Evolutionary conservation across 495 filamentous ascomycete genomes (phyloP).

Genomic region (Aspergillus bridgeri): DNA sequence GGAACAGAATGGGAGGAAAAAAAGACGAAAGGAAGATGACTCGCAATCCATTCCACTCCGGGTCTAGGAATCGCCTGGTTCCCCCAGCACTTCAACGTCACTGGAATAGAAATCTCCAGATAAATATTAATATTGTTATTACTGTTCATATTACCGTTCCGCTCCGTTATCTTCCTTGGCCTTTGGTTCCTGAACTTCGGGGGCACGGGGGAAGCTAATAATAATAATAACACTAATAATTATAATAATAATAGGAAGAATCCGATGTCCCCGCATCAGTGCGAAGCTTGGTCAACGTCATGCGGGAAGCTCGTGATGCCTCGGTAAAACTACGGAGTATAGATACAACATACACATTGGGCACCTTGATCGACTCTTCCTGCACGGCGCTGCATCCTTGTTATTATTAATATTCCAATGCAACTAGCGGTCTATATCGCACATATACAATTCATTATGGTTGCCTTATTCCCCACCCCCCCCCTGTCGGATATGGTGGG

Average conservation of each 20-base stretch:
- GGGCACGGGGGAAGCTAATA: too few relatives aligned
- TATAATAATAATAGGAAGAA: too few relatives aligned
- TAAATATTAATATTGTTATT: too few relatives aligned
- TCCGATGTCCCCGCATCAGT: too few relatives aligned
- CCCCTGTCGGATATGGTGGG: background rate
- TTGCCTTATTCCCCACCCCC: background rate
- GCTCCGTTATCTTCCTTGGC: too few relatives aligned
- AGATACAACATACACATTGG: constrained; percentile 1
- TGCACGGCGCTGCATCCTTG: too few relatives aligned
- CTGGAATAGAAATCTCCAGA: too few relatives aligned
- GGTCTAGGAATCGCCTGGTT: background rate
- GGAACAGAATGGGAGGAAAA: too few relatives aligned
- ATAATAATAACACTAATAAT: too few relatives aligned
- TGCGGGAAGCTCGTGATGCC: constrained; percentile 17
- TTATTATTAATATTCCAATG: background rate
- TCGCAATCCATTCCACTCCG: constrained; percentile 4
- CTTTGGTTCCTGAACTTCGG: too few relatives aligned
- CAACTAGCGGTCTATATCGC: constrained; percentile 15
- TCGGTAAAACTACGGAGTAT: constrained; percentile 4
- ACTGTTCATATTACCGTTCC: too few relatives aligned
- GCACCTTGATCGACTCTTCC: background rate
- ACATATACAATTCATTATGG: constrained; percentile 15
- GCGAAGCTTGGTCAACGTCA: background rate
- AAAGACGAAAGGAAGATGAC: background rate
- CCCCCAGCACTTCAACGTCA: background rate